These are phyloP conservation scores for Pleurotus djamor DNA, from an alignment of 768 basidiomycete species.

Conservation along the genomic window DNA sequence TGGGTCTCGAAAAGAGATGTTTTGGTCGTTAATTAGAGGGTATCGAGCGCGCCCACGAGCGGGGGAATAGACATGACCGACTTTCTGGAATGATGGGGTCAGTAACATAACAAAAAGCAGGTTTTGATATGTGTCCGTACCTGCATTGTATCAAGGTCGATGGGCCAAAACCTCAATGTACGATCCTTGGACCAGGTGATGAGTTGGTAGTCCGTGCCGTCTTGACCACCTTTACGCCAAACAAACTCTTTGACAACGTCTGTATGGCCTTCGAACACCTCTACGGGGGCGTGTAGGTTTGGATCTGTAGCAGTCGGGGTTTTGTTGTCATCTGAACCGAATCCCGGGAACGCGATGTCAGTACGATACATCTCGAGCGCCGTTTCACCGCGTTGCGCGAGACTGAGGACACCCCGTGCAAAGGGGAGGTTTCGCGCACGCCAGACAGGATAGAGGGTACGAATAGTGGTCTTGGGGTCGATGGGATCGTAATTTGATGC, in stretches of 20 bases:
- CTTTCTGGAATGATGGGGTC: slow-evolving; percentile 38
- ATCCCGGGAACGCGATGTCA: slow-evolving; percentile 12
- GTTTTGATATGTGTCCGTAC: slow-evolving; percentile 31
- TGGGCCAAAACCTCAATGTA: slow-evolving; percentile 88
- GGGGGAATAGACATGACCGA: slow-evolving; percentile 37
- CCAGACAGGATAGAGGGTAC: slow-evolving; percentile 91
- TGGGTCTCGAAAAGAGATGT: slow-evolving; percentile 55
- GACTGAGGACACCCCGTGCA: slow-evolving; percentile 80
- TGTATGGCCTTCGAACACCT: slow-evolving; percentile 82
- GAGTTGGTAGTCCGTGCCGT: slow-evolving; percentile 52
- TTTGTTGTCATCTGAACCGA: neutral
- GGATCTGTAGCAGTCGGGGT: slow-evolving; percentile 13
- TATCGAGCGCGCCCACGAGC: slow-evolving; percentile 27
- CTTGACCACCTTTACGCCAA: slow-evolving; percentile 72
- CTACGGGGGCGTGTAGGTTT: slow-evolving; percentile 45
- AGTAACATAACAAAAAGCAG: slow-evolving; percentile 9
- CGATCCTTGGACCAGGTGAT: slow-evolving; percentile 85
- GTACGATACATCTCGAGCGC: slow-evolving; percentile 79
- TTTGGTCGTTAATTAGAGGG: slow-evolving; percentile 16
- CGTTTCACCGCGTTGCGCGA: slow-evolving; percentile 88
- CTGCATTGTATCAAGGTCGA: slow-evolving; percentile 68
- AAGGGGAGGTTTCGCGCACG: slow-evolving; percentile 91
- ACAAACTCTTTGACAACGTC: slow-evolving; percentile 99
- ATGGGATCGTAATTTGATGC: slow-evolving; percentile 9
- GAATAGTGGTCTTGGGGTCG: slow-evolving; percentile 51